Evolutionary conservation across 768 basidiomycete genomes (phyloP), one percentile per base, ranked within the genome.

Genomic region (Psilocybe subaeruginosa): DNA sequence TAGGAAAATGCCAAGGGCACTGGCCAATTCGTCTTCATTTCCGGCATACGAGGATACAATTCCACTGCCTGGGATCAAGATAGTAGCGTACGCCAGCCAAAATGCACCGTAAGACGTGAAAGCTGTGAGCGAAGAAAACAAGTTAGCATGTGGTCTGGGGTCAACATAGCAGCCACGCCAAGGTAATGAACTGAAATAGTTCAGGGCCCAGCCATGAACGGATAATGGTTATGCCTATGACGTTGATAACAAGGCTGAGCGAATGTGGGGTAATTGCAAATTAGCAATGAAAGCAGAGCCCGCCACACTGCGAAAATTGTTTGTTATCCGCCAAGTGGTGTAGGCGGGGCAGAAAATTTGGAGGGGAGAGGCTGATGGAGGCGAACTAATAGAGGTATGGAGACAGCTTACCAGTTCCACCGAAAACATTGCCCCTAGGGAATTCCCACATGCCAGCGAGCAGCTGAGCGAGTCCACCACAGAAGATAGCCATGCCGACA

Each of bases 371-470:
- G 3, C 29, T 29, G n/a, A 29, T n/a, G 37, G 51, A 60, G 59
- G 45, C 8, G 29, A 46, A 54, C 16, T 4, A 31, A 27, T 50
- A 35, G 29, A 45, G 1, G n/a, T 12, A 45, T 51, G 60, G 56
- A 58, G 50, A 52, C 75, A 74, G 76, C 88, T 73, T 43, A 90
- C 90, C 89, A 30, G 90, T 87, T 9, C 83, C 90, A 66, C 87
- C 89, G 63, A 92, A 91, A 0, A 76, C 77, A 64, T 93, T 92
- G 0, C 87, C 87, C 33, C 82, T 75, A 14, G 86, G 84, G 75
- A 88, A 89, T 73, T 89, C 88, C 92, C 92, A 94, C 89, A 95
- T 93, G 45, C 95, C 95, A 31, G 93, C 94, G 41, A 95, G 76
- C 49, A 96, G 79, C 71, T 96, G 95, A 11, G 82, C 88, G 33